Conservation (phyloP, 129 eudicot genomes). For the Helichrysum umbraculigerum region DNA sequence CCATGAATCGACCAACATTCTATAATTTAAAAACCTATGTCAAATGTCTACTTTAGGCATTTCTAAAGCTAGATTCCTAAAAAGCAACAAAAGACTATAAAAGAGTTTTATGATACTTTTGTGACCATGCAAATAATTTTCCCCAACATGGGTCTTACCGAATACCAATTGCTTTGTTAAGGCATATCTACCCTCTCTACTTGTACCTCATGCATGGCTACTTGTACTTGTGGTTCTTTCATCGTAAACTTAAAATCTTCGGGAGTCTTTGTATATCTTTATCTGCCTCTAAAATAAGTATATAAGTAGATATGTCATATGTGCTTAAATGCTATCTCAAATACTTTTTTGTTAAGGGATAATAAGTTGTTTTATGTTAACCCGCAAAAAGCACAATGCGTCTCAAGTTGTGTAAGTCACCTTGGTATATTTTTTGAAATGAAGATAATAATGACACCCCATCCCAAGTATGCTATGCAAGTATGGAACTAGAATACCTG, state of each 20-base stretch:
- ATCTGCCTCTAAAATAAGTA: not conserved
- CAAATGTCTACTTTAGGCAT: constrained; percentile 15
- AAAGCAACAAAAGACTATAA: constrained; percentile 21
- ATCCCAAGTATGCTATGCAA: too few relatives aligned
- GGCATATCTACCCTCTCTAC: constrained; percentile 22
- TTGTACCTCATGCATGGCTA: not conserved
- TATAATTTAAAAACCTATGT: constrained; percentile 21
- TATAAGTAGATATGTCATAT: not conserved
- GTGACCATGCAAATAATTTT: constrained; percentile 33
- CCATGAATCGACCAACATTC: constrained; percentile 29
- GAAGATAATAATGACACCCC: too few relatives aligned
- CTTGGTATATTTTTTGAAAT: not conserved
- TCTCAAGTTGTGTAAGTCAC: not conserved
- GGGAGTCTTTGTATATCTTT: not conserved
- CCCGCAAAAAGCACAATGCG: not conserved
- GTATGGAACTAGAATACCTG: too few relatives aligned
- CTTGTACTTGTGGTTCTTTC: not conserved
- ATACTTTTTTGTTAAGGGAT: too few relatives aligned
- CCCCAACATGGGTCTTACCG: constrained; percentile 18
- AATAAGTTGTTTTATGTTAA: not conserved
- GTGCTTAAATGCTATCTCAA: too few relatives aligned
- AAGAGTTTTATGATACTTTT: constrained; percentile 18
- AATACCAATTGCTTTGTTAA: constrained; percentile 11
- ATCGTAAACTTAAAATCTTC: too few relatives aligned
- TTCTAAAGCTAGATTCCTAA: constrained; percentile 10